Base-by-base conservation (phyloP, 2,329 filamentous ascomycete species). In the Akanthomyces uredinophilus region DNA sequence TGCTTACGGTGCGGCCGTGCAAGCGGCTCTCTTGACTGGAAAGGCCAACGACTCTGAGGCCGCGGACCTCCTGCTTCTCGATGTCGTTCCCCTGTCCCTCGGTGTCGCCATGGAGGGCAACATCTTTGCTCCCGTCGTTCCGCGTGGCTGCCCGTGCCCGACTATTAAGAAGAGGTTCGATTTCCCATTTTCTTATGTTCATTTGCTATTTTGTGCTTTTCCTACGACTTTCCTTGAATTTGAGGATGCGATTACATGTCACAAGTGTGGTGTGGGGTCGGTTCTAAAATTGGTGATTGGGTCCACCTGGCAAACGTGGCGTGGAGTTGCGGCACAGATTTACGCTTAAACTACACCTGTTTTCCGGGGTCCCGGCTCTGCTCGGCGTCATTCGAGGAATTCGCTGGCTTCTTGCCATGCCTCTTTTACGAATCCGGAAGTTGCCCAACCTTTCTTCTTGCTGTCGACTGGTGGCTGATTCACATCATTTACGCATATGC, bases 91-190 rank as follows among this genome's bases (percentile, higher is more conserved):
- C 70, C 90, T 99, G 66, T 96, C 92, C 66, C 90, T 99, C 37
- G 95, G 95, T 89, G 94, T 99, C 69, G 95, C 94, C 75, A 99
- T 98, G 95, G 95, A 98, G 84, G 94, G 95, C 69, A 97, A 97
- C 84, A 96, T 98, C 79, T 98, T 97, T 76, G 94, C 94, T 61
- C 91, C 92, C 57, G 94, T 98, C 67, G 92, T 99, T 69, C 81
- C 90, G 66, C 88, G 90, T 73, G 90, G 90, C 22, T 79, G 86
- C 65, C 91, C 90, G 87, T 93, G 2, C 91, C 92, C 6, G 87
- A 83, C 16, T 2, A 80, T 96, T 66, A 95, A 94, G 82, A 96
- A 96, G 82, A 14, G 10, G 24, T 50, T 8, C 29, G 4, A 5
- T 32, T 49, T 49, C 24, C 11, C 11, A 50, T 29, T 20, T 24